Base-by-base conservation (phyloP, 1,284 basidiomycete genomes). In the Ganoderma sp. region DNA sequence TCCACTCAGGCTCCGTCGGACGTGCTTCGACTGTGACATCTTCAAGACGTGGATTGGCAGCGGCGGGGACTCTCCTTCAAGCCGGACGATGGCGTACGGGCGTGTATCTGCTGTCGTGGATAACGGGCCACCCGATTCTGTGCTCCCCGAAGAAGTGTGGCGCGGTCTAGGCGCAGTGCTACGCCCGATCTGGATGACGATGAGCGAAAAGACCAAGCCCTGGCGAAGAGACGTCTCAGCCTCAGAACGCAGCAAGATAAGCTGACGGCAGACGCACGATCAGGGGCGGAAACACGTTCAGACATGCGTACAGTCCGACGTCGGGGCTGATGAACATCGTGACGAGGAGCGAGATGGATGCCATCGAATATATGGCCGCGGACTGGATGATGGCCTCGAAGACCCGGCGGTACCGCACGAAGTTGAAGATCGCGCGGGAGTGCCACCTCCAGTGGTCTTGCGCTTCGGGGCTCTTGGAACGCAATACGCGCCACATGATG, bases 301-400 rank as follows among this genome's bases (percentile, higher is more conserved):
- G n/a, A 34, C 62, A 63, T 9, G 43, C 37, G 19, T 25, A n/a
- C n/a, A 52, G 12, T 3, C 62, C 50, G 22, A 63, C 8, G 3
- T 63, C 41, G 4, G 62, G 48, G 50, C 62, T 54, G 12, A 63
- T 14, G 57, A 65, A 39, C 15, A 22, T n/a, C 14, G 42, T 59
- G 25, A 65, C 42, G 2, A 58, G 25, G 28, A 65, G 56, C 42
- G 56, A 32, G 25, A 65, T 22, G 17, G 64, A 65, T 3, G 64
- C 54, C 15, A 19, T 2, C 28, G 56, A 59, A 14, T 59, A 65
- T 19, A 59, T 59, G 3, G 43, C 56, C 2, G 56, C 64, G 22
- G 64, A 65, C 64, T 65, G 52, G 42, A 65, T 50, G 43, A 65
- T 59, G 9, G 57, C 64, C 57, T 65, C 64, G 43, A 65, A 65